Evolutionary conservation across 2,329 filamentous ascomycete species (phyloP).

Genomic region (Xylaria sp.): DNA sequence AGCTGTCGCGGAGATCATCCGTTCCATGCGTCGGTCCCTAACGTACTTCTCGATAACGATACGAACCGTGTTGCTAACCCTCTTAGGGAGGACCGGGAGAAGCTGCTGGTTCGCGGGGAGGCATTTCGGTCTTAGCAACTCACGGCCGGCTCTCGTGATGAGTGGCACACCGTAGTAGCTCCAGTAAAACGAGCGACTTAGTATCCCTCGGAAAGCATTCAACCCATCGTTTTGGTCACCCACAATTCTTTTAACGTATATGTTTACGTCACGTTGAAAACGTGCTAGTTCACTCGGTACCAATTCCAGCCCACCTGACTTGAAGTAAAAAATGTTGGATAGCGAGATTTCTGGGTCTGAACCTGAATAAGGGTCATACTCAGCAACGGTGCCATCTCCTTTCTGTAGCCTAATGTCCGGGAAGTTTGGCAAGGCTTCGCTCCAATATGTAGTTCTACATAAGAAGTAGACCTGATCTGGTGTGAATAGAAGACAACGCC

Average conservation of each 20-base stretch:
- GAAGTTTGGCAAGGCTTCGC: conserved; percentile 16
- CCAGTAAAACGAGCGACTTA: conserved; percentile 20
- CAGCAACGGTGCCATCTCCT: background rate
- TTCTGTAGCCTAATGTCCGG: background rate
- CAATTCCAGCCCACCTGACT: conserved; percentile 2
- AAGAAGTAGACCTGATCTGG: conserved; percentile 23
- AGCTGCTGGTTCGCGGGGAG: too few species aligned
- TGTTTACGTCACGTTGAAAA: conserved; percentile 14
- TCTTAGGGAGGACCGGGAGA: too few species aligned
- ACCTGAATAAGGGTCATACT: conserved; percentile 8
- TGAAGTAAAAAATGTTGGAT: conserved; percentile 17
- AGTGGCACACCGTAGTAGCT: conserved; percentile 25
- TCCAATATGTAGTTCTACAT: conserved; percentile 19
- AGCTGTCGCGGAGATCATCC: too few species aligned
- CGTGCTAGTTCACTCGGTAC: background rate
- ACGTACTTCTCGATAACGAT: too few species aligned
- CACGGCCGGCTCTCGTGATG: conserved; percentile 19
- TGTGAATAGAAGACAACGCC: conserved; percentile 20
- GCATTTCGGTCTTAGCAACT: too few species aligned
- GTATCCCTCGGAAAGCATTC: conserved; percentile 25
- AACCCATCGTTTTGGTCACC: conserved; percentile 16
- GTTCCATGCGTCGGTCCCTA: too few species aligned
- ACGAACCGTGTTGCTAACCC: too few species aligned
- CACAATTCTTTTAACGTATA: conserved; percentile 19
- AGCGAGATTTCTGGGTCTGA: conserved; percentile 12